Base-by-base conservation (phyloP, 306 rosid species). In the Acacia crassicarpa region DNA sequence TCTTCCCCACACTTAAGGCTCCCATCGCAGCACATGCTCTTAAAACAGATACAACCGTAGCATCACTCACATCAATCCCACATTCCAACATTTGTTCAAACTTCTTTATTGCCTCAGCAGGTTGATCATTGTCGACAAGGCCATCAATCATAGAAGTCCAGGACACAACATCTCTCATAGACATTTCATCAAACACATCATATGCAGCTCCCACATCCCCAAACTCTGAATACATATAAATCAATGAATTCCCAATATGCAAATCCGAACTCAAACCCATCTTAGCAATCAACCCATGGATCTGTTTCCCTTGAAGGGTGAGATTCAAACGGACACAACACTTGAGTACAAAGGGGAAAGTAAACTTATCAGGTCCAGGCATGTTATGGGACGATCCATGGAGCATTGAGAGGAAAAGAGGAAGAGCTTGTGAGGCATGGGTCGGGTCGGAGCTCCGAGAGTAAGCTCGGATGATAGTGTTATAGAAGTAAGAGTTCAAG, bases 391-490 rank as follows among this genome's bases (percentile, higher is more conserved):
- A 41, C 58, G 81, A 38, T 70, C 72, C 9, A 3, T 33, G 82
- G 59, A 80, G 74, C 89, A 85, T 84, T 22, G 67, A 82, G 30
- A 85, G 73, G 81, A 83, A 91, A 67, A 91, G 84, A 8, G 62
- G 74, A 27, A 89, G 79, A 12, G 92, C 91, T 43, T 73, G 82
- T 0, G 45, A 32, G 9, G 86, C 92, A 62, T 80, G 84, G 62
- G 81, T 35, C 0, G 78, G 75, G 72, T 91, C 67, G 67, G 87
- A 41, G 82, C 81, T 84, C 10, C 45, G 79, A 38, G 92, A 87
- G 76, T 87, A 91, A 59, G 88, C 91, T 0, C 91, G 87, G 59
- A 91, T 14, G 68, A 89, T 75, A 77, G 92, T 91, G 83, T 91
- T 91, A 84, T 79, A 87, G 72, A 85, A 82, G 83, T 83, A 89